These are phyloP conservation scores for Talaromyces wortmannii DNA, from an alignment of 495 filamentous ascomycete genomes.

Conservation along the genomic window DNA sequence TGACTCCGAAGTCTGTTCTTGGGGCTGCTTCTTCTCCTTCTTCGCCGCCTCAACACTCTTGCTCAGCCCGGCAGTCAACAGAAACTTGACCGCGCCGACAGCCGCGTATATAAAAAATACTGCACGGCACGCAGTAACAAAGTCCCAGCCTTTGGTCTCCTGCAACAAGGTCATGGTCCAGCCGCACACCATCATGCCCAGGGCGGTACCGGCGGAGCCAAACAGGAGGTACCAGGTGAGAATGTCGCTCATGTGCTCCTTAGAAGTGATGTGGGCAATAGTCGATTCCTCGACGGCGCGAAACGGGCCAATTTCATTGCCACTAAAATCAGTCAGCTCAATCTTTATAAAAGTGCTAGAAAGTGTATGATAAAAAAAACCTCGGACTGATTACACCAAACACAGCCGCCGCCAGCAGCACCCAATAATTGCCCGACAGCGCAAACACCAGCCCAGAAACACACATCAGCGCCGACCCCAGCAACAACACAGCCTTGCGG, in stretches of 20 bases:
- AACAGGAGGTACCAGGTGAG: constrained; percentile 77
- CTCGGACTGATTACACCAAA: constrained; percentile 77
- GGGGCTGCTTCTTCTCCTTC: constrained; percentile 11
- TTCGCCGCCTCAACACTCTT: constrained; percentile 49
- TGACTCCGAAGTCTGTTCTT: constrained; percentile 3
- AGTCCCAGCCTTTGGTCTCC: constrained; percentile 40
- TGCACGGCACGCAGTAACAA: constrained; percentile 53
- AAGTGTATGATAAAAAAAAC: constrained; percentile 23
- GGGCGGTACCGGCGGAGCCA: constrained; percentile 55
- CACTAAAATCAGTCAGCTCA: constrained; percentile 33
- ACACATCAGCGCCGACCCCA: constrained; percentile 64
- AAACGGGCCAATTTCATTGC: constrained; percentile 77
- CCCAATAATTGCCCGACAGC: constrained; percentile 62
- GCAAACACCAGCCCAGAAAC: constrained; percentile 64
- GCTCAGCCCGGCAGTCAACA: constrained; percentile 53
- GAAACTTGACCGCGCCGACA: constrained; percentile 61
- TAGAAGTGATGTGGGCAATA: constrained; percentile 62
- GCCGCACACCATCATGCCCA: constrained; percentile 60
- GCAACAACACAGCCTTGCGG: constrained; percentile 57
- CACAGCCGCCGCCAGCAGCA: constrained; percentile 65
- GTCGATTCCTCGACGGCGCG: constrained; percentile 81
- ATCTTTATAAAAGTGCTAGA: background rate
- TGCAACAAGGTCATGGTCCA: constrained; percentile 53
- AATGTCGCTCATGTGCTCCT: constrained; percentile 59
- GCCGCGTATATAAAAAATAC: constrained; percentile 66